Percentiles rank a stretch among this genome's conserved stretches.
These are phyloP conservation scores for Naganishia vishniacii DNA, from an alignment of 768 basidiomycete species.

Conservation along the genomic window DNA sequence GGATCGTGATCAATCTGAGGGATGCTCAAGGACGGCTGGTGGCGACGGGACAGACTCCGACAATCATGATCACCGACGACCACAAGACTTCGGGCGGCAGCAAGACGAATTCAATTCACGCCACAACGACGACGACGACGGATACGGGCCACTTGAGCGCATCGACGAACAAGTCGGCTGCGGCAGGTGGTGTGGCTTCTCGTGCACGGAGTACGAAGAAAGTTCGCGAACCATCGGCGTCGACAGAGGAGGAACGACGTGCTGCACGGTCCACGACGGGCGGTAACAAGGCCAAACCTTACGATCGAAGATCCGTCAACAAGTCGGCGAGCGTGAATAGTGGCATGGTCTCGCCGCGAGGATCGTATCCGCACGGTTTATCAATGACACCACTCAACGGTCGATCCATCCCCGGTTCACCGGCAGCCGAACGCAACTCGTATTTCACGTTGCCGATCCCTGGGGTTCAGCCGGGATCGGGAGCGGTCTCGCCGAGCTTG, in stretches of 20 bases:
- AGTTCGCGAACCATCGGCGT: constrained; percentile 24
- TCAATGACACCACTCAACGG: constrained; percentile 29
- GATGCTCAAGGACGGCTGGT: constrained; percentile 73
- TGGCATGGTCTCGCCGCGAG: constrained; percentile 6
- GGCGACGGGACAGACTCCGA: constrained; percentile 72
- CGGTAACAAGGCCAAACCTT: constrained; percentile 24
- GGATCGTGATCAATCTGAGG: constrained; percentile 77
- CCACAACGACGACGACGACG: constrained; percentile 29
- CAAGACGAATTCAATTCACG: constrained; percentile 4
- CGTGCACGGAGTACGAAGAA: constrained; percentile 21
- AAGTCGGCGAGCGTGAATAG: not conserved
- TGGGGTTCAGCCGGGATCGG: constrained; percentile 21
- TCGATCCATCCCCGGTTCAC: constrained; percentile 25
- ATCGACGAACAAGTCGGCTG: not conserved
- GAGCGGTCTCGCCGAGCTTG: constrained; percentile 25
- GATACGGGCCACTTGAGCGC: constrained; percentile 27
- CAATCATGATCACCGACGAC: constrained; percentile 99
- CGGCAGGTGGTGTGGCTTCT: not conserved
- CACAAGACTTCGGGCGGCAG: constrained; percentile 72
- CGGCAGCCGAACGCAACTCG: not conserved
- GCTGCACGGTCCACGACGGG: no score
- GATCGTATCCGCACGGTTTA: constrained; percentile 19
- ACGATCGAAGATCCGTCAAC: constrained; percentile 19
- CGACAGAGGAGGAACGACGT: constrained; percentile 26
- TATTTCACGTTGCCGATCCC: constrained; percentile 2